Percentiles rank a stretch among this genome's conserved stretches.
Conservation (phyloP, 2,329 filamentous ascomycete species). For the Neopestalotiopsis sp. region DNA sequence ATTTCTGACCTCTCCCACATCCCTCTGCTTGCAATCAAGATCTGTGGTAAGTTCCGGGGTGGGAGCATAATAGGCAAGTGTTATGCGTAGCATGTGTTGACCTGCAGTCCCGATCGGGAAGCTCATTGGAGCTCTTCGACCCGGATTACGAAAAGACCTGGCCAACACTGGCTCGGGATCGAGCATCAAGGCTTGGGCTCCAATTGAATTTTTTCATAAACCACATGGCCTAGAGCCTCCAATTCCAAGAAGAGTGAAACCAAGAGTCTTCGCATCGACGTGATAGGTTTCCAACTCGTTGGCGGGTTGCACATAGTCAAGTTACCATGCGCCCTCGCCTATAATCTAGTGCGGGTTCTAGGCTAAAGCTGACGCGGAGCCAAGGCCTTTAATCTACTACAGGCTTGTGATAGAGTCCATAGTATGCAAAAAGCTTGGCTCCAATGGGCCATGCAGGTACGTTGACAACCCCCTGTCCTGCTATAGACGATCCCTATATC, state of each 20-base stretch:
- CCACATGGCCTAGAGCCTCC: slow-evolving; percentile 8
- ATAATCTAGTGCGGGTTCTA: slow-evolving; percentile 3
- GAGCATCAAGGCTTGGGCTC: neutral
- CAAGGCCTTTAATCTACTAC: slow-evolving; percentile 14
- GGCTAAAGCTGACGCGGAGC: slow-evolving; percentile 14
- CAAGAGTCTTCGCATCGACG: neutral
- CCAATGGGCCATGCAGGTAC: slow-evolving; percentile 11
- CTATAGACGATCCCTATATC: neutral
- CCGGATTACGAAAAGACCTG: neutral
- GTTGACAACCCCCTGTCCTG: neutral
- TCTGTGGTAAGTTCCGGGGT: slow-evolving; percentile 2
- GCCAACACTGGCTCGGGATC: neutral
- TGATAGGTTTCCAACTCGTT: neutral
- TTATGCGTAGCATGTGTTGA: slow-evolving; percentile 8
- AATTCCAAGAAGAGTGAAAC: neutral
- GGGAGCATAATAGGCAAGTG: slow-evolving; percentile 14
- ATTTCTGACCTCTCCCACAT: neutral
- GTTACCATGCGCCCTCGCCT: neutral
- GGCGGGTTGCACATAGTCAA: neutral
- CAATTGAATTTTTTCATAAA: neutral
- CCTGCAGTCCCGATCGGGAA: slow-evolving; percentile 12
- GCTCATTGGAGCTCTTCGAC: neutral
- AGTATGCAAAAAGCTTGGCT: neutral
- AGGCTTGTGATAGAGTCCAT: neutral
- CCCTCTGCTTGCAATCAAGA: neutral